These are phyloP conservation scores for Stephania japonica DNA, from an alignment of 164 flowering plant species.

Conservation along the genomic window DNA sequence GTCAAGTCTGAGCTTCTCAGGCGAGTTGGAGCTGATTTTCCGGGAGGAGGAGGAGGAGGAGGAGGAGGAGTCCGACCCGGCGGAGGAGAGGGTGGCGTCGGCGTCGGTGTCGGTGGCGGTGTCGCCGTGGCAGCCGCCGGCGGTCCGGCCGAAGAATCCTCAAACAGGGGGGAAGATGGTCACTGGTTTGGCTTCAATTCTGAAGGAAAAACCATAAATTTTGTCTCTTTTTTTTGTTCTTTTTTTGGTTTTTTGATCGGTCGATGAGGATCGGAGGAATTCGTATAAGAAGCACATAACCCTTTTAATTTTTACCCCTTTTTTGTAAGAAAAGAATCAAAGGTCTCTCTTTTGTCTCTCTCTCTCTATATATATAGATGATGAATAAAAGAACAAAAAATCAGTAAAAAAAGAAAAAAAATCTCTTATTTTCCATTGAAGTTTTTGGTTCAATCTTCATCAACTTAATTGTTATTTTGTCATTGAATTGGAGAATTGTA, in stretches of 20 bases:
- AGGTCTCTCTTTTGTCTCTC: background rate
- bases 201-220: constrained; percentile 37
- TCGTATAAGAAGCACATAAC: background rate
- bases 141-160: constrained; percentile 34
- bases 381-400: constrained; percentile 10
- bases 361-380: too few relatives aligned
- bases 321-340: constrained; percentile 26
- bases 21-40: constrained; percentile 18
- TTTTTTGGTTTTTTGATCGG: background rate
- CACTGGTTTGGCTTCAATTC: constrained; percentile 63
- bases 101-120: constrained; percentile 14
- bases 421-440: background rate
- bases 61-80: constrained; percentile 10
- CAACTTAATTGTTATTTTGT: too few relatives aligned
- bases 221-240: constrained; percentile 14
- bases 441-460: too few relatives aligned
- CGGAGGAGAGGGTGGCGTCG: too few relatives aligned
- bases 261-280: constrained; percentile 11
- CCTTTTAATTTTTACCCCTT: constrained; percentile 26
- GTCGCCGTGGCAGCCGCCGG: constrained; percentile 46
- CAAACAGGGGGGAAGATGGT: constrained; percentile 37
- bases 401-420: background rate
- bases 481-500: too few relatives aligned
- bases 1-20: constrained; percentile 9
- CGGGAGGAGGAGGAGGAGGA: constrained; percentile 8